Evolutionary conservation across 768 basidiomycete genomes (phyloP), one percentile per base, ranked within the genome.

Genomic region (Gelatoporia subvermispora): DNA sequence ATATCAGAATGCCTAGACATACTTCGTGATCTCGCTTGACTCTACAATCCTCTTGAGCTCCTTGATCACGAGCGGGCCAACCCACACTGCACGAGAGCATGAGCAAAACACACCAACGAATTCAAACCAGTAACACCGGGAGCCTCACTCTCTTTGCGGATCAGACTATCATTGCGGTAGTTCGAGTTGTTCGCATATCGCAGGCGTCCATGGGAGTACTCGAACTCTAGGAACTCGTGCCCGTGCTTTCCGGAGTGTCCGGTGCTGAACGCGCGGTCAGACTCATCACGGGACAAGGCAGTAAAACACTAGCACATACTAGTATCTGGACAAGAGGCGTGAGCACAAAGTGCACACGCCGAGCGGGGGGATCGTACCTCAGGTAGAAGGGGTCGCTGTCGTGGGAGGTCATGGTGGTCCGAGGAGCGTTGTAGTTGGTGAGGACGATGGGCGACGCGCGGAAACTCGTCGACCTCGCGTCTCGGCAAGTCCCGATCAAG

Each of bases 111-210:
- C 35, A 17, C n/a, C 20, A 17, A n/a, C 5, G 45, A 3, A 2
- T n/a, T n/a, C 5, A n/a, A 9, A 21, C 13, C 4, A 35, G 17
- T 3, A 21, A 47, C 5, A n/a, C n/a, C n/a, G 45, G 46, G 11
- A 17, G 8, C 78, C 92, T 60, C 58, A 96, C 94, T 96, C 71
- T 99, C 96, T 89, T 98, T 98, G 53, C 95, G 82, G 65, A 99
- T 98, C 42, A 99, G 72, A 66, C 86, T 88, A 71, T 99, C 96
- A 60, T 98, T 98, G 25, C 96, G 75, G 71, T 99, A 99, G 70
- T 99, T 99, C 9, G 95, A 97, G 75, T 98, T 98, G 75, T 98
- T 95, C 53, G 96, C 96, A 66, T 98, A 99, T 57, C 96, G 82
- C 47, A 98, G 78, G 56, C 95, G 85, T 35, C 95, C 95, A 72